Evolutionary conservation across 805 yeast genomes (phyloP).

Genomic region (Wickerhamiella spandovensis): DNA sequence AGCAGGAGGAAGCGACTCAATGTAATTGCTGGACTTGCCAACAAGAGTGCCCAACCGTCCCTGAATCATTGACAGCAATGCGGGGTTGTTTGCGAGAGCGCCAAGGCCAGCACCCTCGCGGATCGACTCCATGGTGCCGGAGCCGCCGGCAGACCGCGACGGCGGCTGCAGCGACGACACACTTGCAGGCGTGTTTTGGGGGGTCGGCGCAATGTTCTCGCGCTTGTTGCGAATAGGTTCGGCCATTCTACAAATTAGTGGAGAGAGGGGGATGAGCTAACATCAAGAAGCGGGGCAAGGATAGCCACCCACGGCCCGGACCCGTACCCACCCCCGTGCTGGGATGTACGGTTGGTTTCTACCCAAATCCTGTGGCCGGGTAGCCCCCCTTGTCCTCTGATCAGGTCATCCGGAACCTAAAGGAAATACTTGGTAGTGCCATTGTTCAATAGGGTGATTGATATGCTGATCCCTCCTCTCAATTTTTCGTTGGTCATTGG

Average conservation of each 20-base stretch:
- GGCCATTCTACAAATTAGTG: slow-evolving; percentile 39
- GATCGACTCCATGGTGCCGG: slow-evolving; percentile 42
- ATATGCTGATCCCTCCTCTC: slow-evolving; percentile 64
- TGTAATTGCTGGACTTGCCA: slow-evolving; percentile 79
- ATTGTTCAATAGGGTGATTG: too few relatives aligned
- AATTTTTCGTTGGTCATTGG: slow-evolving; percentile 84
- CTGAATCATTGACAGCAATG: slow-evolving; percentile 73
- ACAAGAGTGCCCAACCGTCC: slow-evolving; percentile 74
- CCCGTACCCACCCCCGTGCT: not conserved
- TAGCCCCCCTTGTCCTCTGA: too few relatives aligned
- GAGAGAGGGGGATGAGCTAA: not conserved
- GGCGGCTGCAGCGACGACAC: slow-evolving; percentile 42
- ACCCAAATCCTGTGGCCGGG: too few relatives aligned
- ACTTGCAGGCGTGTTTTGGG: slow-evolving; percentile 95
- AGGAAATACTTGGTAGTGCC: not conserved
- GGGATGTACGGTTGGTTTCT: not conserved
- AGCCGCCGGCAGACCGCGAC: slow-evolving; percentile 14
- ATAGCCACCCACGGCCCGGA: not conserved
- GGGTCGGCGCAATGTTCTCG: slow-evolving; percentile 89
- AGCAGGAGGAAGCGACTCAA: slow-evolving; percentile 55
- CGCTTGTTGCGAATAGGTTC: slow-evolving; percentile 71
- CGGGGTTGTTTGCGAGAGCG: slow-evolving; percentile 50
- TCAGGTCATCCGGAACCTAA: not conserved
- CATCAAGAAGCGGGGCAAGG: not conserved
- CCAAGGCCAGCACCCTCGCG: slow-evolving; percentile 39